Evolutionary conservation across 2,329 filamentous ascomycete species (phyloP), one percentile per base, ranked within the genome.

Genomic region (Tolypocladium tundrense): DNA sequence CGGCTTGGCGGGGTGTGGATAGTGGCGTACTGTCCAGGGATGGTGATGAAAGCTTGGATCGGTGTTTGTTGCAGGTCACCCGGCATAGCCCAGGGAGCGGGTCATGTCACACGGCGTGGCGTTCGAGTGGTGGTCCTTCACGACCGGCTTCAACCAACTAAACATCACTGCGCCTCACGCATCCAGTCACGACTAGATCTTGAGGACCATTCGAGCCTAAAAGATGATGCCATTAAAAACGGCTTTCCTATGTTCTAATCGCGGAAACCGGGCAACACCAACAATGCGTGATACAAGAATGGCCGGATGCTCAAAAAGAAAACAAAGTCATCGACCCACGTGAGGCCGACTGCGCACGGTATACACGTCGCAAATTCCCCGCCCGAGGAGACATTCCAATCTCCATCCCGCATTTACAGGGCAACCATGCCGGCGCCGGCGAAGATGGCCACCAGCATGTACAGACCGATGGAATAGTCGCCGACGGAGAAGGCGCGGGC

Each of bases 391-490:
- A 60, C 52, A 50, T 16, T 51, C 39, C 33, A 41, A 53, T 27
- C 40, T 27, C 56, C 45, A n/a, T 39, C 55, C 48, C 55, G 21
- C 40, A 54, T 63, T 77, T 81, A 84, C 71, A 84, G 67, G 60
- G 77, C 68, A 59, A 84, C 67, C 79, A 84, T 81, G 59, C 72
- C 74, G 43, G 77, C 80, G 65, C 81, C 81, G 16, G 76, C 75
- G 54, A 71, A 75, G 68, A 79, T 75, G 41, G 81, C 80, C n/a
- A 79, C 76, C 27, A 78, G 64, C 59, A 79, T 69, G 70, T 83
- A 83, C 60, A 79, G 65, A 56, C 79, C 78, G 53, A 83, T 64
- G 51, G 74, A 76, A 59, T 79, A 65, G 62, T 77, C 75, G 54
- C 79, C 79, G 45, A 82, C 56, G 54, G 72, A 70, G 64, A 82